phyloP scores from a whole-genome alignment of 2,329 filamentous ascomycete species.

The Neonectria coccinea region DNA sequence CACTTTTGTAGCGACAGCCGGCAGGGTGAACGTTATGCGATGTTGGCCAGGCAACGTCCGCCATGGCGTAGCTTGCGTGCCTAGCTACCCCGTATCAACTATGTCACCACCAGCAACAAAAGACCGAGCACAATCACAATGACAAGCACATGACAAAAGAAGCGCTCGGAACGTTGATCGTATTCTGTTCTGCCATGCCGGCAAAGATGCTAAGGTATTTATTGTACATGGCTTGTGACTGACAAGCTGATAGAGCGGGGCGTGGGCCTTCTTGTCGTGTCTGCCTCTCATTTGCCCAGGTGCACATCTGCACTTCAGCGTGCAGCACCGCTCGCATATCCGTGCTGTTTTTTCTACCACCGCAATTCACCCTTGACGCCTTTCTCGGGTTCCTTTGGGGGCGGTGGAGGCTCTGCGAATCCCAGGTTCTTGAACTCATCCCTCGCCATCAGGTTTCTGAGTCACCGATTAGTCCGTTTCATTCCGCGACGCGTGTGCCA shows the following conservation, averaged over 20 bases:
- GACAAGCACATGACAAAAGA: constrained; percentile 5
- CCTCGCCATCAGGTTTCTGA: constrained; percentile 91
- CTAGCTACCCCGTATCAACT: constrained; percentile 4
- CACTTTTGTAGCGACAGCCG: constrained; percentile 35
- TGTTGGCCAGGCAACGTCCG: constrained; percentile 47
- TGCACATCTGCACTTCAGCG: background rate
- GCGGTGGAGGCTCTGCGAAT: constrained; percentile 61
- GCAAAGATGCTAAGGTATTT: constrained; percentile 17
- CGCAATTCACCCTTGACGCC: constrained; percentile 53
- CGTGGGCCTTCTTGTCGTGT: constrained; percentile 40
- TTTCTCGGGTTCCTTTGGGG: constrained; percentile 48
- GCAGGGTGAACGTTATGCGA: constrained; percentile 28
- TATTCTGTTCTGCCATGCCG: constrained; percentile 7
- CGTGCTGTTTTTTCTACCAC: constrained; percentile 45
- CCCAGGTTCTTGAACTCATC: constrained; percentile 97
- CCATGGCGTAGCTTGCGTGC: constrained; percentile 10
- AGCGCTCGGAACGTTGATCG: constrained; percentile 2
- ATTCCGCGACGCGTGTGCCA: constrained; percentile 24
- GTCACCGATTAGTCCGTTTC: constrained; percentile 35
- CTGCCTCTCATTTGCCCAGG: constrained; percentile 43
- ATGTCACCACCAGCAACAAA: constrained; percentile 41
- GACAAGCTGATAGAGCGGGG: constrained; percentile 33
- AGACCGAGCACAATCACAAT: constrained; percentile 5
- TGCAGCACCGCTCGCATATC: background rate
- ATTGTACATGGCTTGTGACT: constrained; percentile 21